Conservation (phyloP, 2,329 filamentous ascomycete species). For the Tolypocladium pustulatum region DNA sequence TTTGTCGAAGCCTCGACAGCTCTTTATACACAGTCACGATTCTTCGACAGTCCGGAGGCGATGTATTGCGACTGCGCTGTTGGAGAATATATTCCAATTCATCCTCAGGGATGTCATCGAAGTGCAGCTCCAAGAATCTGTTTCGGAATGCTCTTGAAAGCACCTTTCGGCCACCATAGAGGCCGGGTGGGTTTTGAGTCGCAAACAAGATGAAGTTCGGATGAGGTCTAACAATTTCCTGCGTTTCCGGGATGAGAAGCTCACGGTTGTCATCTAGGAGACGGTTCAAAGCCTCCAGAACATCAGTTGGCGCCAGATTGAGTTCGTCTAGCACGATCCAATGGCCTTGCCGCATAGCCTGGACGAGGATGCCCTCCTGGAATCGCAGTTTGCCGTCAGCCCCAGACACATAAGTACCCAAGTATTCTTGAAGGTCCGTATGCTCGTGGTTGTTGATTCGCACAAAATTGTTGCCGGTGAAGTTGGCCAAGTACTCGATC, state of each 20-base stretch:
- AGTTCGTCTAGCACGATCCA: slow-evolving; percentile 98
- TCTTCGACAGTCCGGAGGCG: slow-evolving; percentile 79
- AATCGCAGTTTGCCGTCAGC: slow-evolving; percentile 77
- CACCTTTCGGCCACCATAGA: slow-evolving; percentile 91
- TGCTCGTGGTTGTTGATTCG: slow-evolving; percentile 99
- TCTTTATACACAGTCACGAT: slow-evolving; percentile 94
- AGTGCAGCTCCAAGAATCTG: slow-evolving; percentile 91
- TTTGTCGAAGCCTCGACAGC: slow-evolving; percentile 79
- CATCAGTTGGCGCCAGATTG: slow-evolving; percentile 93
- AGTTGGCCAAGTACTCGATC: slow-evolving; percentile 97
- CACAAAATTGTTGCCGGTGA: slow-evolving; percentile 93
- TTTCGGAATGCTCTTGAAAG: slow-evolving; percentile 93
- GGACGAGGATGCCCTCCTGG: slow-evolving; percentile 87
- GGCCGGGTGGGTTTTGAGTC: slow-evolving; percentile 89
- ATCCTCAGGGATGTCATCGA: slow-evolving; percentile 93
- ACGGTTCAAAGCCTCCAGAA: slow-evolving; percentile 90
- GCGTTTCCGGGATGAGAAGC: slow-evolving; percentile 89
- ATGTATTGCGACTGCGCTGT: slow-evolving; percentile 73
- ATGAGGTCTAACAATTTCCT: slow-evolving; percentile 85
- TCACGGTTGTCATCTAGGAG: slow-evolving; percentile 94
- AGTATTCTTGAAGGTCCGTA: slow-evolving; percentile 93
- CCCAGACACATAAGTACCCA: slow-evolving; percentile 87
- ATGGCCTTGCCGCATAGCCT: slow-evolving; percentile 82
- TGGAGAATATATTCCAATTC: slow-evolving; percentile 89
- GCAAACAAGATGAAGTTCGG: slow-evolving; percentile 97